Conservation (phyloP, 805 yeast species). For the Teunomyces panamensis region DNA sequence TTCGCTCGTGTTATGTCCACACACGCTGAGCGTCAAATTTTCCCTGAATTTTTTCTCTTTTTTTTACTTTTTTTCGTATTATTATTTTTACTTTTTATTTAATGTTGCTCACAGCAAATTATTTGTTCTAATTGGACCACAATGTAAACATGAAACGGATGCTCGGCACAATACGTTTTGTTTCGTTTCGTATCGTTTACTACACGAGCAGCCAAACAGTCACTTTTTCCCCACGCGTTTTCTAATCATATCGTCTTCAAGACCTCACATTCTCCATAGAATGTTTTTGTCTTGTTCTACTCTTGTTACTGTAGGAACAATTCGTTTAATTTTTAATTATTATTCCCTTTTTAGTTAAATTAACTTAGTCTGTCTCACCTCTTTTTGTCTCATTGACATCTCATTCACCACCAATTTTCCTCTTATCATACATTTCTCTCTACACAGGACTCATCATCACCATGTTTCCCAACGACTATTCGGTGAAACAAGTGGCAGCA, state of each 20-base stretch:
- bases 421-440: neutral
- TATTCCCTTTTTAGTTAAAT: no score
- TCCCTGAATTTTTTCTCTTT: neutral
- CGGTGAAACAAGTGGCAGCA: constrained; percentile 39
- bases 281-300: no score
- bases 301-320: no score
- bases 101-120: neutral
- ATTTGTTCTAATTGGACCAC: neutral
- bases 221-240: no score
- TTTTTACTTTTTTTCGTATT: neutral
- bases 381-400: no score
- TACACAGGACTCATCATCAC: neutral
- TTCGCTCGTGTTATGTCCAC: neutral
- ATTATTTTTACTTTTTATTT: neutral
- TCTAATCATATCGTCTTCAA: no score
- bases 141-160: constrained; percentile 1
- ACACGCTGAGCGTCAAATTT: no score
- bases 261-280: no score
- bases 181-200: neutral
- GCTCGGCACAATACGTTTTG: neutral
- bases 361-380: no score
- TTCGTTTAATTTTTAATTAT: no score
- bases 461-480: constrained; percentile 36
- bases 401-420: no score
- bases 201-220: no score